A percentile compares a stretch with the other conserved stretches of the same genome.
These are phyloP conservation scores for Diplosphaera chodatii DNA, from an alignment of 139 green algal species.

Conservation along the genomic window DNA sequence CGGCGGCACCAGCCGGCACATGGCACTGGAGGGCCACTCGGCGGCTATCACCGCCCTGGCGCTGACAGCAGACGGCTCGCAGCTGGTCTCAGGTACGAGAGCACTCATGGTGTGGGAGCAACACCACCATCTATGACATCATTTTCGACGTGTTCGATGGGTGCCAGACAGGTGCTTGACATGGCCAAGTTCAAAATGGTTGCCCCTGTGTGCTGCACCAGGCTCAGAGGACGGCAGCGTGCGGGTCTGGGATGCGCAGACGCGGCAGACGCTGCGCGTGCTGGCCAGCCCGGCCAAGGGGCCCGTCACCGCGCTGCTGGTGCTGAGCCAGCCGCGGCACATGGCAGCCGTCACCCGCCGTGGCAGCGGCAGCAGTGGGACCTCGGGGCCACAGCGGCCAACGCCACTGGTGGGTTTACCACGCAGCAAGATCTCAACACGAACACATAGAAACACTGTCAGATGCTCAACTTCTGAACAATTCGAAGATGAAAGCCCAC, in stretches of 20 bases:
- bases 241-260: constrained; percentile 70
- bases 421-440: too few relatives aligned
- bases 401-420: constrained; percentile 59
- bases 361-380: too few relatives aligned
- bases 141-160: too few relatives aligned
- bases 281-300: constrained; percentile 42
- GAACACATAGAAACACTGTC: too few relatives aligned
- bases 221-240: constrained; percentile 62
- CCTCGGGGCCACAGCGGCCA: constrained; percentile 40
- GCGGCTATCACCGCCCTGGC: constrained; percentile 43
- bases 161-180: too few relatives aligned
- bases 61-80: constrained; percentile 44
- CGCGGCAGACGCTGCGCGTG: constrained; percentile 51
- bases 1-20: background rate
- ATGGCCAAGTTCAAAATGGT: too few relatives aligned
- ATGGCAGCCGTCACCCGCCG: constrained; percentile 18
- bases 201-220: too few relatives aligned
- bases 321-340: constrained; percentile 36
- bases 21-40: constrained; percentile 43
- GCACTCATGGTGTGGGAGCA: too few relatives aligned
- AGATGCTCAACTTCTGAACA: too few relatives aligned
- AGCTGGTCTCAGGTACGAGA: constrained; percentile 44
- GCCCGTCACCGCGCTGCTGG: constrained; percentile 49
- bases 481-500: too few relatives aligned
- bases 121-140: too few relatives aligned